A percentile compares a stretch with the other conserved stretches of the same genome.
Conservation (phyloP, 345 rosid species). For the Lepidium sativum region DNA sequence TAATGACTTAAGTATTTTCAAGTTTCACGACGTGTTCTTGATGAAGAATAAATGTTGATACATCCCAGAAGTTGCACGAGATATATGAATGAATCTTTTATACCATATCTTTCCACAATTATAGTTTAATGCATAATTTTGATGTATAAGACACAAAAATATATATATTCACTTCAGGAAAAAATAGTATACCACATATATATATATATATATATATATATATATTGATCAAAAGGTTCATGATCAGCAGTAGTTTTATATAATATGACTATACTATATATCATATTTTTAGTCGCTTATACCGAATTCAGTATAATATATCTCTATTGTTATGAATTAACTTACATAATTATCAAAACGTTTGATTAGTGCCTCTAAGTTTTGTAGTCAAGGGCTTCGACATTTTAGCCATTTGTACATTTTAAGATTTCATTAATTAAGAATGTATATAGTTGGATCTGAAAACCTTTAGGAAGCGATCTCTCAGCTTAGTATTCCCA, state of each 20-base stretch:
- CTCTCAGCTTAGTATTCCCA: neutral
- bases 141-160: no score
- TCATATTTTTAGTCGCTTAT: no score
- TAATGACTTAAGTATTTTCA: neutral
- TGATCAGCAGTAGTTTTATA: no score
- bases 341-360: neutral
- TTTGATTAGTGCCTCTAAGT: neutral
- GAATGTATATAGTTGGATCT: neutral
- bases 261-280: no score
- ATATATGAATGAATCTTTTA: neutral
- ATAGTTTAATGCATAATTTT: neutral
- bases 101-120: neutral
- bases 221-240: neutral
- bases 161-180: neutral
- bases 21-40: constrained; percentile 12
- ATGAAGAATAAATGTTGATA: neutral
- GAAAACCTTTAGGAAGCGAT: neutral
- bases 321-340: neutral
- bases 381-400: neutral
- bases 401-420: neutral
- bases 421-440: neutral
- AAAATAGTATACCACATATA: neutral
- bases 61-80: neutral
- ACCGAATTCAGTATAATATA: neutral
- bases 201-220: no score